Base-by-base conservation (phyloP, 2,329 filamentous ascomycete genomes). In the Aspergillus sp. region DNA sequence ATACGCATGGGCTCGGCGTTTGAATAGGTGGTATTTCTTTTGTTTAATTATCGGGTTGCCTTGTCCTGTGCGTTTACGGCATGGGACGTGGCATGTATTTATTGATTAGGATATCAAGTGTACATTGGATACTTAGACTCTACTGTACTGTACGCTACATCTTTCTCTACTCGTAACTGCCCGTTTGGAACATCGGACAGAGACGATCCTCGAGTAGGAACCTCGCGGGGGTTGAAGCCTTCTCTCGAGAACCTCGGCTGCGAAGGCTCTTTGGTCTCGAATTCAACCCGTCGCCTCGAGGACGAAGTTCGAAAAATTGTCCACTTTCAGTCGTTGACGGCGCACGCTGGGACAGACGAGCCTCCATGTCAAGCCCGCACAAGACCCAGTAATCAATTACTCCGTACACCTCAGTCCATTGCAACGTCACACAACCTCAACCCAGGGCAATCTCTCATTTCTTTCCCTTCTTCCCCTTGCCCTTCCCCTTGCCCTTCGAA, bases 381-480 rank as follows among this genome's bases (percentile, higher is more conserved):
- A 41, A 41, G 15, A 41, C 5, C 15, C 6, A 54, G 38, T 41
- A 1, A 28, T 19, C 25, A 28, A 28, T 7, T 28, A 28, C 25
- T 28, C 25, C 25, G 6, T 28, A 28, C 25, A 28, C 6, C 11
- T 25, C 19, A 7, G 7, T 28, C 28, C 13, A 28, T 15, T 15
- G 11, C 34, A 13, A 41, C 11, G 15, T 41, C 34, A 15, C 34
- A 15, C 19, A 11, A 49, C 28, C 13, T 48, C 19, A 13, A 48
- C 11, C 11, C 56, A 59, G 4, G n/a, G 13, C 53, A 48, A 28
- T 22, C 13, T 4, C 34, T 83, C 80, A 91, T 82, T 87, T 86
- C 82, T 89, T 89, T 50, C 87, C 87, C 79, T 89, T 89, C 79
- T 88, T 90, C 80, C 90, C 90, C 80, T 89, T 91, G 77, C 87